Conservation (phyloP, 192 early-diverging fungal genomes). For the Haplosporangium gracile region DNA sequence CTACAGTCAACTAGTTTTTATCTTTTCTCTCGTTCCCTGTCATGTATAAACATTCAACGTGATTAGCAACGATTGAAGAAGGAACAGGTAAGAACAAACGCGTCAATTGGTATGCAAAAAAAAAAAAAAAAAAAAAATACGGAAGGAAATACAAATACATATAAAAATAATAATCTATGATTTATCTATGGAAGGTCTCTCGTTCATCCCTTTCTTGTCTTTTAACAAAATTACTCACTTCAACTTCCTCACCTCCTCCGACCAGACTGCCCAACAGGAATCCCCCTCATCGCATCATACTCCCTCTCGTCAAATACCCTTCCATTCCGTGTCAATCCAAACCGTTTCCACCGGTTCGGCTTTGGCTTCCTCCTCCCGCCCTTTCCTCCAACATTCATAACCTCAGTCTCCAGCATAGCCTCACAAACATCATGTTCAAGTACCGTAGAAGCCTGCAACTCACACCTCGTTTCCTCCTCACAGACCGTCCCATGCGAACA, state of each 20-base stretch:
- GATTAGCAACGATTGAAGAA: no score
- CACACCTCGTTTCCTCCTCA: conserved; percentile 29
- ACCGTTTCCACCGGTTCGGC: conserved; percentile 17
- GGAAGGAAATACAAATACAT: no score
- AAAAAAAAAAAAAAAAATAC: no score
- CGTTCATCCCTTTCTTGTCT: background rate
- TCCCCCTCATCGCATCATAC: conserved; percentile 24
- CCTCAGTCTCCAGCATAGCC: background rate
- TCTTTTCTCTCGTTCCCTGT: no score
- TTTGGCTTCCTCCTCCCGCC: conserved; percentile 26
- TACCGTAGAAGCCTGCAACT: conserved; percentile 54
- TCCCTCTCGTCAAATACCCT: conserved; percentile 2
- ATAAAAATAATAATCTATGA: background rate
- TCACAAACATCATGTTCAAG: conserved; percentile 21
- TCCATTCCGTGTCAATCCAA: conserved; percentile 22
- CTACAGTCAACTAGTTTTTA: no score
- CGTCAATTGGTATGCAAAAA: no score
- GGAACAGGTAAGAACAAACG: no score
- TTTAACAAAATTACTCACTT: background rate
- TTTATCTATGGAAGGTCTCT: background rate
- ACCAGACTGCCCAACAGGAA: background rate
- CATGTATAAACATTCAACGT: no score
- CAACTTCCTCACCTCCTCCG: background rate
- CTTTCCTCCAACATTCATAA: no score
- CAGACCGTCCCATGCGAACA: conserved; percentile 28